Percentiles rank a stretch among this genome's conserved stretches.
These are phyloP conservation scores for Phytophthora crassamura DNA, from an alignment of 352 stramenopile genomes.

Conservation along the genomic window DNA sequence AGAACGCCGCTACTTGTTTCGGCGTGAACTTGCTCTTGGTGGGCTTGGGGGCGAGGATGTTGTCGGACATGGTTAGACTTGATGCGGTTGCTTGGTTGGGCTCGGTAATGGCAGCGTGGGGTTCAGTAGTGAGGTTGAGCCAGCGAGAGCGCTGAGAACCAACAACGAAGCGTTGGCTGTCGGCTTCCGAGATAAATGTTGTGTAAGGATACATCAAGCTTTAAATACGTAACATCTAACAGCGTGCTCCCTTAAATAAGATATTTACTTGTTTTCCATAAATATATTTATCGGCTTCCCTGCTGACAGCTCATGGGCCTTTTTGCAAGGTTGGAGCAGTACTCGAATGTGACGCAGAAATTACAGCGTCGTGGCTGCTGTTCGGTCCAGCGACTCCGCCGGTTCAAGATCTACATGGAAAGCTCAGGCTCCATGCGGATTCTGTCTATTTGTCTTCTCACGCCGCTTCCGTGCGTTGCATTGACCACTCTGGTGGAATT, in stretches of 20 bases:
- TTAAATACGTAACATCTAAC: too few relatives aligned
- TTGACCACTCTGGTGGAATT: background rate
- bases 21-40: too few relatives aligned
- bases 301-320: too few relatives aligned
- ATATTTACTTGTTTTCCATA: too few relatives aligned
- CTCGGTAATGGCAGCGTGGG: background rate
- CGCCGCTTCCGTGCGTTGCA: background rate
- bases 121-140: background rate
- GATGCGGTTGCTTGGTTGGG: background rate
- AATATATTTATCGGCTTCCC: too few relatives aligned
- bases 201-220: too few relatives aligned
- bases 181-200: too few relatives aligned
- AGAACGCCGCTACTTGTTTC: too few relatives aligned
- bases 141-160: background rate
- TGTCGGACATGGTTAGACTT: too few relatives aligned
- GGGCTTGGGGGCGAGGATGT: too few relatives aligned
- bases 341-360: slow-evolving; percentile 2
- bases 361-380: slow-evolving; percentile 1
- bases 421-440: background rate
- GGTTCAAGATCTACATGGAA: background rate
- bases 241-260: too few relatives aligned
- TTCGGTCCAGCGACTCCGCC: background rate
- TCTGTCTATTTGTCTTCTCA: background rate
- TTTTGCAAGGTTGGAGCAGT: background rate
- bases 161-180: background rate